These are phyloP conservation scores for Trichoderma guizhouense DNA, from an alignment of 2,329 filamentous ascomycete species.

Conservation along the genomic window DNA sequence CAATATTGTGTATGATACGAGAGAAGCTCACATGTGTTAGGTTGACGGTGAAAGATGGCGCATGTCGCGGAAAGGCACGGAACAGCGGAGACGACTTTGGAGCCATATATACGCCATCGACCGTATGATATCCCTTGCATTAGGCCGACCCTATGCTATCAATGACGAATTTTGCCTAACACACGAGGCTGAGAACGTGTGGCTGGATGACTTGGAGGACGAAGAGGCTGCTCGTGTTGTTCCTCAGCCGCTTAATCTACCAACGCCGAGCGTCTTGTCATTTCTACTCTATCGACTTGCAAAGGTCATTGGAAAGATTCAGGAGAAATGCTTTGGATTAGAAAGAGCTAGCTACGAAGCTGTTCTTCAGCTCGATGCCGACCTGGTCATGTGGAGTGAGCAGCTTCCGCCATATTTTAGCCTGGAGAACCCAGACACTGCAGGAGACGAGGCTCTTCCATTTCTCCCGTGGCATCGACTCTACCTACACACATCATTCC, in stretches of 20 bases:
- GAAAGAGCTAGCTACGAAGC: conserved; percentile 1
- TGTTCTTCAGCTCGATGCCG: neutral
- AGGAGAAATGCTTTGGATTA: conserved; percentile 2
- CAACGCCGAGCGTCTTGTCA: neutral
- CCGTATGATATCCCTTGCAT: conserved; percentile 4
- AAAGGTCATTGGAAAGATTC: conserved; percentile 1
- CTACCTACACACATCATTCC: neutral
- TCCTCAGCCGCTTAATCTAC: neutral
- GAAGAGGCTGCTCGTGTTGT: neutral
- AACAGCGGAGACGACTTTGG: conserved; percentile 4
- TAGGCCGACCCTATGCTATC: conserved; percentile 1
- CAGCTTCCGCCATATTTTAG: conserved; percentile 1
- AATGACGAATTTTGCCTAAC: conserved; percentile 1
- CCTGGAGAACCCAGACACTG: neutral
- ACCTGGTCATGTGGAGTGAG: neutral
- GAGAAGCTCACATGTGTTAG: neutral
- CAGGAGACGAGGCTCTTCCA: neutral
- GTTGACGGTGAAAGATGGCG: conserved; percentile 8
- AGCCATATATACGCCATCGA: conserved; percentile 4
- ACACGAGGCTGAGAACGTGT: conserved; percentile 3
- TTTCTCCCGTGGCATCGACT: neutral
- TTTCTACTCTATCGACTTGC: conserved; percentile 9
- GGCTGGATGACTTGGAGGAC: neutral
- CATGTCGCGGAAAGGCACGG: neutral
- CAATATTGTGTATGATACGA: neutral